A percentile compares a stretch with the other conserved stretches of the same genome.
phyloP scores from a whole-genome alignment of 2,329 filamentous ascomycete genomes.

The Stachybotrys echinatus region DNA sequence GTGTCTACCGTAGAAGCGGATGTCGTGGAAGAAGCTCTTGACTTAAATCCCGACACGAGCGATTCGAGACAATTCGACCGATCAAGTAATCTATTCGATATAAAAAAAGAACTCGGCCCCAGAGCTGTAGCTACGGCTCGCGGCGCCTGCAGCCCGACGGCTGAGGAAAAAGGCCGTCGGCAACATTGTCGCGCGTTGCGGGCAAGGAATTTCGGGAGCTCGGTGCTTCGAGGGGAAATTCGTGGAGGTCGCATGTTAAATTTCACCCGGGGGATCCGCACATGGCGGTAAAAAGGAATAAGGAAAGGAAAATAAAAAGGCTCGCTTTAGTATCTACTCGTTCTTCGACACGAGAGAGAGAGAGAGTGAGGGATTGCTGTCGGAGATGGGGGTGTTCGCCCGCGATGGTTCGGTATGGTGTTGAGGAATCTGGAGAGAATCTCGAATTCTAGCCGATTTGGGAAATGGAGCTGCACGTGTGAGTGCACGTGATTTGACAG shows the following conservation, averaged over 20 bases:
- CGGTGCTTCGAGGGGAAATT: neutral
- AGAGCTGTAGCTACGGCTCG: constrained; percentile 12
- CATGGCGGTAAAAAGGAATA: too few species aligned
- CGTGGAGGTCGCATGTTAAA: neutral
- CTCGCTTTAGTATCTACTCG: neutral
- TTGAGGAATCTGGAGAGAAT: neutral
- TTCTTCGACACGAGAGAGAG: too few species aligned
- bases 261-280: neutral
- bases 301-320: neutral
- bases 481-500: neutral
- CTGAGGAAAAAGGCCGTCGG: constrained; percentile 24
- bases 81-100: constrained; percentile 30
- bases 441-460: neutral
- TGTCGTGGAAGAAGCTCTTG: constrained; percentile 20
- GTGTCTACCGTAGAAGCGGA: constrained; percentile 13
- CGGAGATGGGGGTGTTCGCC: too few species aligned
- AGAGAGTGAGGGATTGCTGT: too few species aligned
- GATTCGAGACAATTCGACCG: constrained; percentile 30
- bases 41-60: constrained; percentile 19
- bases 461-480: too few species aligned
- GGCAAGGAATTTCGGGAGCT: neutral
- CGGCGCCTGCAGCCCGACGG: constrained; percentile 15
- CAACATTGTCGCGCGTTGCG: constrained; percentile 1
- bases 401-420: too few species aligned
- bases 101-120: constrained; percentile 21